Percentiles rank a stretch among this genome's conserved stretches.
Evolutionary conservation across 148 eudicot species (phyloP).

Genomic region (Drosera capensis): DNA sequence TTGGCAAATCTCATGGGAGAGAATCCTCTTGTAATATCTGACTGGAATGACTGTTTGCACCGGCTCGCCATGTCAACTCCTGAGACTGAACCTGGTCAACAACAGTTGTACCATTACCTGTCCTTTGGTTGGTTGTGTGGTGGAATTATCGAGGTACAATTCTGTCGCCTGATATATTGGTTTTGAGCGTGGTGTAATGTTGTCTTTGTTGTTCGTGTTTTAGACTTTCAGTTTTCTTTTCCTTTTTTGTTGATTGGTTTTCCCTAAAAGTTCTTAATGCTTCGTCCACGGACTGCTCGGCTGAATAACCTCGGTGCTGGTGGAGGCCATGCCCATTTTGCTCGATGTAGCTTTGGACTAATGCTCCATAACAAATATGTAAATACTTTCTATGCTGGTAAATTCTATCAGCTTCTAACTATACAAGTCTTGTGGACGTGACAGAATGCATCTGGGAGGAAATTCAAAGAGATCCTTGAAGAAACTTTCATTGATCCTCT

Average conservation of each 20-base stretch:
- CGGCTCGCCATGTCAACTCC: slow-evolving; percentile 37
- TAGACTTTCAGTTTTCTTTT: no score
- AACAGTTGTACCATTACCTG: slow-evolving; percentile 81
- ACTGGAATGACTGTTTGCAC: slow-evolving; percentile 80
- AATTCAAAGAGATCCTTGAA: slow-evolving; percentile 86
- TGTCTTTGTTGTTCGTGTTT: no score
- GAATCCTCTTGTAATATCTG: slow-evolving; percentile 52
- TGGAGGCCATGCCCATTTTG: no score
- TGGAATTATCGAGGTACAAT: slow-evolving; percentile 73
- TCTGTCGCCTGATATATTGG: not conserved
- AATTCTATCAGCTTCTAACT: no score
- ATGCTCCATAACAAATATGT: no score
- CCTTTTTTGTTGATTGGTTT: no score
- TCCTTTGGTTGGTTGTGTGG: slow-evolving; percentile 98
- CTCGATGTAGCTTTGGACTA: no score
- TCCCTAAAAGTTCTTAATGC: no score
- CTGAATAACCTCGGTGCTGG: no score
- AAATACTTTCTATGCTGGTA: no score
- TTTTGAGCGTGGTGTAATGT: no score
- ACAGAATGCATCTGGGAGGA: slow-evolving; percentile 83
- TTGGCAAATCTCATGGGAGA: slow-evolving; percentile 45
- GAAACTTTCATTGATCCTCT: slow-evolving; percentile 81
- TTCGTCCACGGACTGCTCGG: no score
- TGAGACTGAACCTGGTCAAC: slow-evolving; percentile 75
- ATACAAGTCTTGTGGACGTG: slow-evolving; percentile 6